Evolutionary conservation across 768 basidiomycete species (phyloP).

Genomic region (Hericium alpestre): DNA sequence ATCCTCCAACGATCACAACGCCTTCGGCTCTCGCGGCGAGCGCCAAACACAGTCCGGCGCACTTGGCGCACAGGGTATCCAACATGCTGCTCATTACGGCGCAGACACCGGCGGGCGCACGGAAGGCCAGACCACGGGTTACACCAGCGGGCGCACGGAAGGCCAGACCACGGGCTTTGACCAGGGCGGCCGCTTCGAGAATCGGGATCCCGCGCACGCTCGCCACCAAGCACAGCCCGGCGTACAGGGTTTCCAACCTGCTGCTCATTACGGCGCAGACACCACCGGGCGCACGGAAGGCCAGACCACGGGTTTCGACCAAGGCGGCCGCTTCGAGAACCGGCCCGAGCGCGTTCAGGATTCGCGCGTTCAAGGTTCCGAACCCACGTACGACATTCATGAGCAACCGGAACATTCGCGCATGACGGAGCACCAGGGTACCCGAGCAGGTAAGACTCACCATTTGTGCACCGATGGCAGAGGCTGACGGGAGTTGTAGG

Average conservation of each 20-base stretch:
- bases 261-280: conserved; percentile 27
- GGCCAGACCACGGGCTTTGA: background rate
- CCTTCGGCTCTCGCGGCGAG: background rate
- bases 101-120: conserved; percentile 16
- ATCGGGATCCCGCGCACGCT: background rate
- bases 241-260: conserved; percentile 19
- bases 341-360: background rate
- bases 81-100: conserved; percentile 27
- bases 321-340: background rate
- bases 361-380: background rate
- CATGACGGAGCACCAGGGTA: background rate
- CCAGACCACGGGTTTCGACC: conserved; percentile 11
- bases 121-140: no score
- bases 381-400: background rate
- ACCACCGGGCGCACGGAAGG: conserved; percentile 24
- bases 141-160: conserved; percentile 21
- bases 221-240: conserved; percentile 34
- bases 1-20: background rate
- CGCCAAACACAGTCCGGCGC: conserved; percentile 34
- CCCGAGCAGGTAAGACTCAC: conserved; percentile 12
- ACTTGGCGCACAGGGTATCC: conserved; percentile 16
- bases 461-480: conserved; percentile 23
- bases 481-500: no score
- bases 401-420: no score
- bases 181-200: background rate